phyloP scores from a whole-genome alignment of 345 rosid genomes.

The Lepidium sativum region DNA sequence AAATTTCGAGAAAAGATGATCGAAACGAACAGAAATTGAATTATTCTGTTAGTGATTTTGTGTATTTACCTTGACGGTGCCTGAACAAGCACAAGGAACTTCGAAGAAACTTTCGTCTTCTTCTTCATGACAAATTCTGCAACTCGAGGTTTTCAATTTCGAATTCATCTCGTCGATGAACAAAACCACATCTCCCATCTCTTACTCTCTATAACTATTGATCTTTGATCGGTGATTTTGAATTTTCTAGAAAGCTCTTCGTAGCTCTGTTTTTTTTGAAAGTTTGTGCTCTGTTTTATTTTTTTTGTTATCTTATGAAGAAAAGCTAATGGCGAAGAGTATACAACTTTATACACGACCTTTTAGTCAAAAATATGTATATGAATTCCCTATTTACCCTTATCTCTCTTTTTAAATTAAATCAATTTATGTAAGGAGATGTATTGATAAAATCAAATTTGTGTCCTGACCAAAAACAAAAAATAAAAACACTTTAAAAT shows the following conservation, averaged over 20 bases:
- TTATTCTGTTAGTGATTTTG: neutral
- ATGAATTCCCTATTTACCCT: conserved; percentile 10
- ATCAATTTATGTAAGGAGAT: no score
- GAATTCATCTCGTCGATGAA: conserved; percentile 29
- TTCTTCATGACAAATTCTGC: conserved; percentile 89
- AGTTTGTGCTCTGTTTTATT: conserved; percentile 9
- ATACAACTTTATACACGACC: conserved; percentile 2
- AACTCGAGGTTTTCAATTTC: conserved; percentile 36
- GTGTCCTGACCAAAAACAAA: no score
- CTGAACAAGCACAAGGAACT: conserved; percentile 93
- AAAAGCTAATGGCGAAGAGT: conserved; percentile 3
- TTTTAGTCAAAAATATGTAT: neutral
- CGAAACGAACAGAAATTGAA: neutral
- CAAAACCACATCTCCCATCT: conserved; percentile 60
- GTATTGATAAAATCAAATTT: no score
- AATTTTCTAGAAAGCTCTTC: neutral
- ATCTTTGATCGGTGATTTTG: neutral
- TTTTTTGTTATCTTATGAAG: neutral
- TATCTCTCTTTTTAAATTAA: neutral
- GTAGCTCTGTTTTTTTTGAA: neutral
- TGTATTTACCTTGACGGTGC: conserved; percentile 66
- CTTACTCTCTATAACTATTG: neutral
- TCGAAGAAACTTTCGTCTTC: conserved; percentile 78
- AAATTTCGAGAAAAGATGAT: neutral
- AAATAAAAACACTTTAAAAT: no score